Base-by-base conservation (phyloP, 2,329 filamentous ascomycete genomes). In the Thyridium curvatum region DNA sequence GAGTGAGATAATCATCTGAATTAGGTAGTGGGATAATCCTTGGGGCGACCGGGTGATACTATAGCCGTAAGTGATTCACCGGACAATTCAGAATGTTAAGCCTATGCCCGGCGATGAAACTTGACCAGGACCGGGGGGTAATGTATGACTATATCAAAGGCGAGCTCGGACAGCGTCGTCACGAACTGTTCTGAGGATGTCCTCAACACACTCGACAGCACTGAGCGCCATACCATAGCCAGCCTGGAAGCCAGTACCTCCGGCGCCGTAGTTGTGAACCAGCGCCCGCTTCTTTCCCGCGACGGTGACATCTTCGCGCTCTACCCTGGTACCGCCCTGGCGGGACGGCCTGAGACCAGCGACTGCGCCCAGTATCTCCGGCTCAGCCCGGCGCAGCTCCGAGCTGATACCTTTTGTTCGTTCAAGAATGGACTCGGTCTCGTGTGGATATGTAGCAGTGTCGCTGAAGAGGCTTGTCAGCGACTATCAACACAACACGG, bases 181-280 rank as follows among this genome's bases (percentile, higher is more conserved):
- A 10, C 21, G 21, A 6, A 26, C 21, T 6, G 6, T 26, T 10
- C 21, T 6, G 6, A 62, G 36, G 7, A 59, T 16, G 31, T 58
- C 52, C 7, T 60, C 53, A 2, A 53, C 50, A 12, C 44, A 41
- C 14, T 39, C 34, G 10, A 62, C 58, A 1, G 62, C 54, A 29
- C 64, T 61, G 15, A 58, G 13, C 0, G 62, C 60, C 61, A 64
- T 64, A 6, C 60, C 61, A 30, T 59, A 64, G 4, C 62, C 61
- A 4, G 66, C 65, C 37, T 69, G 66, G 42, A 64, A 70, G 0
- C 66, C 66, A 3, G 66, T 65, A 8, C 66, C 66, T 2, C 66
- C 64, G 5, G 65, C 66, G 7, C 66, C 66, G 43, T 71, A 68
- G 38, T 67, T 66, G 44, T 67, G 65, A 4, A 68, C 57, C 12